phyloP scores from a whole-genome alignment of 805 yeast species.

The Yarrowia osloensis region DNA sequence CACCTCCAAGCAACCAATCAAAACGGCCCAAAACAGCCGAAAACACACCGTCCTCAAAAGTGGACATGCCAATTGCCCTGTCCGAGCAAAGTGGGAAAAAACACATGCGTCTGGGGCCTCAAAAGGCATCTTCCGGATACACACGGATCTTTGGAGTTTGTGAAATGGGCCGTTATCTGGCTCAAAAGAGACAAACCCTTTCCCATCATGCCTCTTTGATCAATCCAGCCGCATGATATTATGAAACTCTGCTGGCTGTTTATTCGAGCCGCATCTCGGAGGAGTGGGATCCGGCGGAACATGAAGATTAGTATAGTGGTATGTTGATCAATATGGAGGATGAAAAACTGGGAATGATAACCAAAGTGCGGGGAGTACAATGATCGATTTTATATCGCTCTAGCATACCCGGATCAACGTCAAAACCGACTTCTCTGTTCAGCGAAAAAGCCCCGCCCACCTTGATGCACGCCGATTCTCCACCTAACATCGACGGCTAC shows the following conservation, averaged over 20 bases:
- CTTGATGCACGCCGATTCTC: not conserved
- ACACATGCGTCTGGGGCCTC: not conserved
- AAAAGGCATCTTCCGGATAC: constrained; percentile 6
- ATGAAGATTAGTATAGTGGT: no score
- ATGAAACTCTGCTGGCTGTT: not conserved
- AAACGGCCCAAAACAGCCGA: no score
- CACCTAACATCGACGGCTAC: not conserved
- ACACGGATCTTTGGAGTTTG: constrained; percentile 15
- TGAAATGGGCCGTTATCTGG: no score
- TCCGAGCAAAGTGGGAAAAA: not conserved
- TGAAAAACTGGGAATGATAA: not conserved
- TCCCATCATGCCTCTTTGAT: not conserved
- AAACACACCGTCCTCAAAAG: not conserved
- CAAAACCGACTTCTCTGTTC: no score
- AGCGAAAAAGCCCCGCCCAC: not conserved
- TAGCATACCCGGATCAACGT: not conserved
- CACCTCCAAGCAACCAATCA: no score
- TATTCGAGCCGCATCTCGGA: not conserved
- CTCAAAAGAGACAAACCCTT: not conserved
- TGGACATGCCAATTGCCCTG: not conserved
- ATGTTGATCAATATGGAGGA: no score
- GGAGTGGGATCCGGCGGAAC: not conserved
- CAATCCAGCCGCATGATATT: not conserved
- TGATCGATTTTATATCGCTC: not conserved
- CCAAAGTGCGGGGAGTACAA: not conserved